A percentile compares a stretch with the other conserved stretches of the same genome.
These are phyloP conservation scores for Scedosporium minutisporum DNA, from an alignment of 2,329 filamentous ascomycete genomes.

Conservation along the genomic window DNA sequence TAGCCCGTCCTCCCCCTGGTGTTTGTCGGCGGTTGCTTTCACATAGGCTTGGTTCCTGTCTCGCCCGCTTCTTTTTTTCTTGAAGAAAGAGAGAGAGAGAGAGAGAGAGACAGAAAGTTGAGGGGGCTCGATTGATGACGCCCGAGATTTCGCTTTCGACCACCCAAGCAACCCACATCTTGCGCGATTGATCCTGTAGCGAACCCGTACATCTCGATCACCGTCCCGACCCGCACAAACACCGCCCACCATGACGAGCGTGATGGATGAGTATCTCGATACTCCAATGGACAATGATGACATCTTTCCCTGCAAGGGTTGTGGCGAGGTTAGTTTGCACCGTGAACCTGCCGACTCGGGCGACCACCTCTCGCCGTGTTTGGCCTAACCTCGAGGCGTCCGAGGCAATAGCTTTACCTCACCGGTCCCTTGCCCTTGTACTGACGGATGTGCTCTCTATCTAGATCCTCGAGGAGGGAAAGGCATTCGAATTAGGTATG, in stretches of 20 bases:
- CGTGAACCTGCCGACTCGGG: not conserved
- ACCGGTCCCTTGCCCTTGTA: not conserved
- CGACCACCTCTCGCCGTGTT: conserved; percentile 12
- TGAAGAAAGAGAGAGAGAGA: no score
- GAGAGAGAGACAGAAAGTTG: not conserved
- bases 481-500: conserved; percentile 90
- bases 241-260: conserved; percentile 28
- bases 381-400: conserved; percentile 11
- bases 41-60: not conserved
- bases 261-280: conserved; percentile 54
- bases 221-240: not conserved
- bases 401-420: not conserved
- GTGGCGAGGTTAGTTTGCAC: conserved; percentile 62
- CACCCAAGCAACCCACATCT: not conserved
- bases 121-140: not conserved
- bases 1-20: not conserved
- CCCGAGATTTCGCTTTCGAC: not conserved
- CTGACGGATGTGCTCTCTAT: conserved; percentile 8
- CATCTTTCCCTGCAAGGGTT: conserved; percentile 83
- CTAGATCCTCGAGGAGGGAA: conserved; percentile 95
- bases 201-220: not conserved
- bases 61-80: not conserved
- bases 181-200: not conserved
- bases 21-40: not conserved
- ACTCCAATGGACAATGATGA: conserved; percentile 68